Conservation (phyloP, 495 filamentous ascomycete genomes). For the Elasticomyces elasticus region DNA sequence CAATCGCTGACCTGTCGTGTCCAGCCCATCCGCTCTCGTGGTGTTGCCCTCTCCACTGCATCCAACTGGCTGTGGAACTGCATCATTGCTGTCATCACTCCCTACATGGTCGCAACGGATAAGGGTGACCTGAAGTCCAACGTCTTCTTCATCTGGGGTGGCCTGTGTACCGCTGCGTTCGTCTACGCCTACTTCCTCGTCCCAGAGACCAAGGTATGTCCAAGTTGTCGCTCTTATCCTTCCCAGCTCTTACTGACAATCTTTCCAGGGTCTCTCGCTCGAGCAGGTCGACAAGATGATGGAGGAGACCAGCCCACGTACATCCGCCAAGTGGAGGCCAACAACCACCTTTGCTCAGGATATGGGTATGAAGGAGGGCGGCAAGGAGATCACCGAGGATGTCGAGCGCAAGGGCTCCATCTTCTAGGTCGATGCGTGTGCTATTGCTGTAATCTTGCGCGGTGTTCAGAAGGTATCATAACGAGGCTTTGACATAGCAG, state of each 20-base stretch:
- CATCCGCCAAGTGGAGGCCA: constrained; percentile 62
- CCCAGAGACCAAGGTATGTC: constrained; percentile 59
- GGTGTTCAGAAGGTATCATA: too few relatives aligned
- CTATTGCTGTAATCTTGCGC: not conserved
- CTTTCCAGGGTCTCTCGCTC: constrained; percentile 58
- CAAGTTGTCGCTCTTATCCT: not conserved
- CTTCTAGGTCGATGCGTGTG: constrained; percentile 17
- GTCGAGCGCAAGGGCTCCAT: constrained; percentile 25
- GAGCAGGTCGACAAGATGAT: constrained; percentile 89
- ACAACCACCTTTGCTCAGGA: constrained; percentile 57
- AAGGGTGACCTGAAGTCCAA: constrained; percentile 59
- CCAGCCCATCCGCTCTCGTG: constrained; percentile 62
- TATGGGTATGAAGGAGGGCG: constrained; percentile 41
- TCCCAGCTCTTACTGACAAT: constrained; percentile 8
- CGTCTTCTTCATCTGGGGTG: constrained; percentile 49
- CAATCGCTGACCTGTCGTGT: not conserved
- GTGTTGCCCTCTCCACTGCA: constrained; percentile 62
- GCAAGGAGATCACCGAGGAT: constrained; percentile 24
- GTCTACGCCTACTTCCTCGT: constrained; percentile 70
- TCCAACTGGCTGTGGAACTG: constrained; percentile 83
- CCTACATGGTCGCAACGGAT: constrained; percentile 59
- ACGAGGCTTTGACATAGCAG: too few relatives aligned
- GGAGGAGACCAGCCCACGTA: constrained; percentile 66
- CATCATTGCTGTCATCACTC: constrained; percentile 63
- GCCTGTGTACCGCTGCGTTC: constrained; percentile 37